Percentiles rank a stretch among this genome's conserved stretches.
Conservation (phyloP, 306 rosid genomes). For the Prunus padus region DNA sequence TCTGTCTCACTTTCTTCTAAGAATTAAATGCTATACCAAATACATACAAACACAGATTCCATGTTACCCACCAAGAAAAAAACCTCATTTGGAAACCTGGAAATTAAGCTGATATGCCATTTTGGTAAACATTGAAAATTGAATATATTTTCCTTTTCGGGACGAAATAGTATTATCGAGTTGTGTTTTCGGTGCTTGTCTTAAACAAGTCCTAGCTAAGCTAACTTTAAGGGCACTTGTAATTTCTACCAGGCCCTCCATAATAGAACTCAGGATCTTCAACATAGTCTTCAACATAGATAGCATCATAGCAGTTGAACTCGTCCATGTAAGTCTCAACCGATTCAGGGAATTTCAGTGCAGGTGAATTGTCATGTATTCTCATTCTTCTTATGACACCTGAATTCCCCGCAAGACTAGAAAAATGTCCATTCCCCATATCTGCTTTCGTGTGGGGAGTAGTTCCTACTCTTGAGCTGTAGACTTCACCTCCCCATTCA, state of each 20-base stretch:
- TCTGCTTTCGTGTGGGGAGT: constrained; percentile 59
- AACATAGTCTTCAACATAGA: constrained; percentile 34
- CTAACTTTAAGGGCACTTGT: constrained; percentile 40
- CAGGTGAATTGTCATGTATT: constrained; percentile 50
- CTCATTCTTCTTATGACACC: constrained; percentile 46
- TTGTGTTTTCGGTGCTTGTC: too few species aligned
- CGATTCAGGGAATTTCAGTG: constrained; percentile 46
- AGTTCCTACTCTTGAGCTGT: constrained; percentile 39
- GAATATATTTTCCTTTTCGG: not conserved
- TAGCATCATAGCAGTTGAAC: constrained; percentile 43
- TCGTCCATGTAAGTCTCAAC: constrained; percentile 37
- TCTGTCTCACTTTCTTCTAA: too few species aligned
- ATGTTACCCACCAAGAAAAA: too few species aligned
- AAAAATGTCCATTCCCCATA: constrained; percentile 57
- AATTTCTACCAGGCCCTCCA: constrained; percentile 68
- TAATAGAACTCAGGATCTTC: constrained; percentile 59
- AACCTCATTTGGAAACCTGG: not conserved
- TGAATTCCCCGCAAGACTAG: not conserved
- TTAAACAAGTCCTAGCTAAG: not conserved
- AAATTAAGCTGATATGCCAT: not conserved
- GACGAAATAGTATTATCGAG: too few species aligned
- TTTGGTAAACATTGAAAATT: not conserved
- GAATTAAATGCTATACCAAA: too few species aligned
- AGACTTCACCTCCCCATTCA: constrained; percentile 83
- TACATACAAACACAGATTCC: too few species aligned